Percentiles rank a stretch among this genome's conserved stretches.
Conservation (phyloP, 495 filamentous ascomycete genomes). For the Pyrenula massariospora region DNA sequence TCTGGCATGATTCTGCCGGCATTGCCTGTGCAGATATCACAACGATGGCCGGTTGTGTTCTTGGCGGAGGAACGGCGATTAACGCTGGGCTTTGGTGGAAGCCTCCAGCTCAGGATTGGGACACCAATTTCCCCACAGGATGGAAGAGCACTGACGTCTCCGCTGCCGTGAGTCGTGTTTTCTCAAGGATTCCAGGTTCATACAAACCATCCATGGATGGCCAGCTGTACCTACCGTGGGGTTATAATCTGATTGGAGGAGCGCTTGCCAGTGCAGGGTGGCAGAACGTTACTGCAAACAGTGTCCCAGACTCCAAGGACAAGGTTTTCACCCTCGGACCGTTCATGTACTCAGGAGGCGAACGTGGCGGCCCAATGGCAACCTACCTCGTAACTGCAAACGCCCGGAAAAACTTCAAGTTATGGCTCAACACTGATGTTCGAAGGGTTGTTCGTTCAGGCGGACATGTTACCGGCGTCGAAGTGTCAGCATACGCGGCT, state of each 20-base stretch:
- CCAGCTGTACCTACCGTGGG: slow-evolving; percentile 54
- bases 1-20: slow-evolving; percentile 51
- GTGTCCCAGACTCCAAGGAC: slow-evolving; percentile 52
- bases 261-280: slow-evolving; percentile 46
- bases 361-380: slow-evolving; percentile 60
- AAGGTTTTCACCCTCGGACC: slow-evolving; percentile 52
- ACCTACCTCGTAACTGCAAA: slow-evolving; percentile 61
- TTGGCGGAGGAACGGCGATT: slow-evolving; percentile 59
- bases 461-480: slow-evolving; percentile 52
- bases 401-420: slow-evolving; percentile 49
- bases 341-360: slow-evolving; percentile 55
- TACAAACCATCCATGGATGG: slow-evolving; percentile 56
- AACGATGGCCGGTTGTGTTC: slow-evolving; percentile 60
- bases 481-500: slow-evolving; percentile 43
- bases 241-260: slow-evolving; percentile 47
- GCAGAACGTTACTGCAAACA: slow-evolving; percentile 49
- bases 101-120: slow-evolving; percentile 51
- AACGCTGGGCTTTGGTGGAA: slow-evolving; percentile 49
- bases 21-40: slow-evolving; percentile 51
- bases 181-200: slow-evolving; percentile 59
- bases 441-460: slow-evolving; percentile 51
- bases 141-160: slow-evolving; percentile 58
- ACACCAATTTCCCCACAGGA: slow-evolving; percentile 59
- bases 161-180: slow-evolving; percentile 45
- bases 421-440: slow-evolving; percentile 55